These are phyloP conservation scores for Paramecium primaurelia DNA, from an alignment of 73 alveolate species.

Conservation along the genomic window DNA sequence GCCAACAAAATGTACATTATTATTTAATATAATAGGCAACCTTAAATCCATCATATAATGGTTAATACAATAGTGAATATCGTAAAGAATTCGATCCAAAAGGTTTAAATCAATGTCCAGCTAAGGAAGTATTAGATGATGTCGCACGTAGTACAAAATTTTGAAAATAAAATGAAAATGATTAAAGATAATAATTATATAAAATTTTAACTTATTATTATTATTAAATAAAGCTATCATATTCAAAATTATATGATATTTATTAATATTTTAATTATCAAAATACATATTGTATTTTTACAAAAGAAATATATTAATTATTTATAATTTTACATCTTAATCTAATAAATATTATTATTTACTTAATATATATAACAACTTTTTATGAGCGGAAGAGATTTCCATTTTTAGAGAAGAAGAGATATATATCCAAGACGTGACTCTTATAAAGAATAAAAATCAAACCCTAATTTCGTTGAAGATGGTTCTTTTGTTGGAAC, in stretches of 20 bases:
- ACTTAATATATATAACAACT: background rate
- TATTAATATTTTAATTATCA: no score
- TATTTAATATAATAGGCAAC: background rate
- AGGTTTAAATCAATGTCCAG: background rate
- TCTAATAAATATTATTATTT: no score
- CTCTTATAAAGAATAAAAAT: background rate
- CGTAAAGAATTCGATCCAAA: background rate
- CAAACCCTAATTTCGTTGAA: background rate
- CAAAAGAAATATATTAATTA: no score
- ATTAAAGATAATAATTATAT: background rate
- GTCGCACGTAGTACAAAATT: background rate
- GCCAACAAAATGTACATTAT: background rate
- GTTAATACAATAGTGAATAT: conserved; percentile 13
- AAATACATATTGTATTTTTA: no score
- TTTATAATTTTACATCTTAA: no score
- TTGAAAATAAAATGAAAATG: background rate
- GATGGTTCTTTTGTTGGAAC: background rate
- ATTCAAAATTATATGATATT: no score
- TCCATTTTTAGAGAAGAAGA: background rate
- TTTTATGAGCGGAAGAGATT: background rate
- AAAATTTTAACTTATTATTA: background rate
- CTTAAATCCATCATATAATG: conserved; percentile 6
- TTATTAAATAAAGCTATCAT: background rate
- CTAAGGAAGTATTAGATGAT: background rate
- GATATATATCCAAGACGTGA: background rate